Evolutionary conservation across 2,329 filamentous ascomycete genomes (phyloP), one percentile per base, ranked within the genome.

Genomic region (Colletotrichum endophyticum): DNA sequence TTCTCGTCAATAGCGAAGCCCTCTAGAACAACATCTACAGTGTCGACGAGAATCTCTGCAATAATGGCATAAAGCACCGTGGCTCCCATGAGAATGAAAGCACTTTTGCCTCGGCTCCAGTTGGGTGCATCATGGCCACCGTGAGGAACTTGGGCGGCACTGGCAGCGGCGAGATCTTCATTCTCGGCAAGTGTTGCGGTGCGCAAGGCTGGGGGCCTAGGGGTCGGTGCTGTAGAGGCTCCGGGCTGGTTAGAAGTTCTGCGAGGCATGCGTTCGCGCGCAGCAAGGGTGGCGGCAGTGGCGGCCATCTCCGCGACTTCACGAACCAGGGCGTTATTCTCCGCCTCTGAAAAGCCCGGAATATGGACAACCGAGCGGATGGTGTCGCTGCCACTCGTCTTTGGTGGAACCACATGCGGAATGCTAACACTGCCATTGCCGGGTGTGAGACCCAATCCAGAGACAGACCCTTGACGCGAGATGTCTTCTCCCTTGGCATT

Each of bases 101-200:
- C 91, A 88, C 95, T 98, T 90, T 99, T 99, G 70, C 91, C 91
- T 77, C 96, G 93, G 81, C 96, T 95, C 97, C 97, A 99, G 84
- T 99, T 99, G 6, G 97, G 97, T n/a, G 97, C 97, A 84, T 99
- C 97, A 81, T 99, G 98, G 1, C 96, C 96, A 62, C 95, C 95
- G 69, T 90, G 89, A 16, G 85, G 83, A n/a, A 84, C 84, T n/a
- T 78, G 70, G 25, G 72, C 81, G 53, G 78, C 80, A 57, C 80
- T 78, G 3, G 78, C 80, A 5, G 77, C 79, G 8, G 78, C 86
- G 22, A 83, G 81, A 36, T 90, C 89, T 53, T 92, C 91, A 44
- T 86, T 83, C 15, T 89, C 88, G 8, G 83, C 82, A 59, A 88
- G 84, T 5, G 84, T 85, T 28, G 83, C 82, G 8, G 85, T 83